phyloP scores from a whole-genome alignment of 352 stramenopile species.

The Globisporangium nunn region DNA sequence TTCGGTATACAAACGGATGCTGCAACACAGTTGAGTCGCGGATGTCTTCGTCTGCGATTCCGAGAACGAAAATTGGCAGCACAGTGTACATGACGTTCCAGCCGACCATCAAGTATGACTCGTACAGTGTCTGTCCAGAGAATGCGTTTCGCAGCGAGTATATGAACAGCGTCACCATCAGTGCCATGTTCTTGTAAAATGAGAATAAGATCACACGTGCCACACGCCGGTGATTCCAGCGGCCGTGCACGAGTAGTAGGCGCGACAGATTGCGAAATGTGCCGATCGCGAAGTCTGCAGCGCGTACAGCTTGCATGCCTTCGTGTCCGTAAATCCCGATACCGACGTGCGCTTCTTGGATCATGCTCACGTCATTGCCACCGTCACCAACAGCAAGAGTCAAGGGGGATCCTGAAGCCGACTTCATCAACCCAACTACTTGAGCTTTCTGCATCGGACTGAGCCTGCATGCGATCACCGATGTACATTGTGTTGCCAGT shows the following conservation, averaged over 20 bases:
- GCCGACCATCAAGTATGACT: conserved; percentile 85
- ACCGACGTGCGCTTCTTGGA: conserved; percentile 97
- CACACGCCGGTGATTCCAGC: conserved; percentile 81
- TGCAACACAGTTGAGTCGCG: conserved; percentile 55
- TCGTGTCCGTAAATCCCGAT: conserved; percentile 98
- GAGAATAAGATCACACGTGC: conserved; percentile 80
- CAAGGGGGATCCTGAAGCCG: conserved; percentile 49
- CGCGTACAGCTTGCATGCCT: conserved; percentile 86
- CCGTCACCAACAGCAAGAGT: conserved; percentile 97
- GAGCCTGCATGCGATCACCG: conserved; percentile 82
- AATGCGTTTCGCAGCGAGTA: conserved; percentile 86
- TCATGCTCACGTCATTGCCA: conserved; percentile 99
- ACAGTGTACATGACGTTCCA: conserved; percentile 96
- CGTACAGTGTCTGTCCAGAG: conserved; percentile 87
- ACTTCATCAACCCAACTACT: conserved; percentile 92
- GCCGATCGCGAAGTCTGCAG: conserved; percentile 80
- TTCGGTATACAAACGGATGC: conserved; percentile 79
- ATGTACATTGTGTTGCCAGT: conserved; percentile 77
- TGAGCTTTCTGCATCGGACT: conserved; percentile 91
- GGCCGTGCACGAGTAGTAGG: conserved; percentile 72
- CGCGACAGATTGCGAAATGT: conserved; percentile 77
- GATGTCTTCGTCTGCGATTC: conserved; percentile 81
- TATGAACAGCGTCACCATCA: conserved; percentile 93
- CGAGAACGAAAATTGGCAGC: conserved; percentile 90
- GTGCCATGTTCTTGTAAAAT: conserved; percentile 90